A percentile compares a stretch with the other conserved stretches of the same genome.
phyloP scores from a whole-genome alignment of 2,329 filamentous ascomycete genomes.

The Trichophyton schoenleinii region DNA sequence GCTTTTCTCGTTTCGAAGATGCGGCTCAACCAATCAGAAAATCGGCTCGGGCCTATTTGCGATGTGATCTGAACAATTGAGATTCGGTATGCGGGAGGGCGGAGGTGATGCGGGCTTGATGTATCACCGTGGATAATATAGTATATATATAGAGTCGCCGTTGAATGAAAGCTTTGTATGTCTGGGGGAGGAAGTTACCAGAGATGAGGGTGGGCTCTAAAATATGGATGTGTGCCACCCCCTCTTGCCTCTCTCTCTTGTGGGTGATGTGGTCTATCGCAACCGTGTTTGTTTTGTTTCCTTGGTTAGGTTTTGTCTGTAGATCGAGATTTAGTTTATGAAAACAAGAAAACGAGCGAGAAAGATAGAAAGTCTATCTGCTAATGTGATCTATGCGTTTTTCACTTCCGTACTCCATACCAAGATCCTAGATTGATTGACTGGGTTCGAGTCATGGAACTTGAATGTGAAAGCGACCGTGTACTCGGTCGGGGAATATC shows the following conservation, averaged over 20 bases:
- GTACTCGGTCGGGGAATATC: too few species aligned
- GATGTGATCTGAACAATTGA: background rate
- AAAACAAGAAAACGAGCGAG: background rate
- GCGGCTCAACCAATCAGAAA: background rate
- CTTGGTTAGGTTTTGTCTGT: background rate
- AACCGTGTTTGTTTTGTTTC: background rate
- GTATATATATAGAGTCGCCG: background rate
- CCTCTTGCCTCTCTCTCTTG: background rate
- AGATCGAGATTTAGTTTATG: background rate
- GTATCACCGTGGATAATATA: background rate
- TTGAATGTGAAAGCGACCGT: background rate
- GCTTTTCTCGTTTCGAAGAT: background rate
- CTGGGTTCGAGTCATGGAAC: background rate
- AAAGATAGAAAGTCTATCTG: background rate
- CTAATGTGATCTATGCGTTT: background rate
- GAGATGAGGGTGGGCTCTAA: background rate
- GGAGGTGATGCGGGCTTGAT: background rate
- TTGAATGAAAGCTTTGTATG: background rate
- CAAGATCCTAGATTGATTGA: background rate
- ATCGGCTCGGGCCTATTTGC: background rate
- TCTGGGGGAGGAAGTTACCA: background rate
- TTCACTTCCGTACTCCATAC: background rate
- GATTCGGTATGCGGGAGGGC: background rate
- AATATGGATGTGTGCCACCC: background rate
- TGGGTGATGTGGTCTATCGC: background rate